These are phyloP conservation scores for Leishmania braziliensis DNA, from an alignment of 208 protist genomes.

Conservation along the genomic window DNA sequence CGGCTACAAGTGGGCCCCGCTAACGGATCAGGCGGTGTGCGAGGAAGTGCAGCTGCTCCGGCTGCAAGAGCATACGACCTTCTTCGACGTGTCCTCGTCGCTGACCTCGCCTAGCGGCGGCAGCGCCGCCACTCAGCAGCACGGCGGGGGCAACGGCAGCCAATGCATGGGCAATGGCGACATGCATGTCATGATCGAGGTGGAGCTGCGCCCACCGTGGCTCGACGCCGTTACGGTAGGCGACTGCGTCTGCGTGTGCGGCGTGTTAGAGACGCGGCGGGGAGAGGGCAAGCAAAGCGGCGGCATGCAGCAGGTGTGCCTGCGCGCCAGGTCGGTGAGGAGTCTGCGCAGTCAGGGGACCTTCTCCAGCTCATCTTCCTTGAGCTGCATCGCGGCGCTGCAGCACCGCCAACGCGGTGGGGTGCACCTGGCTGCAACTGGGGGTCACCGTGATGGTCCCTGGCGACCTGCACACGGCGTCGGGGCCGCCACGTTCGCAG, in stretches of 20 bases:
- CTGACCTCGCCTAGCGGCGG: not conserved
- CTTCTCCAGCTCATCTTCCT: not conserved
- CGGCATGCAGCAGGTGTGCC: constrained; percentile 42
- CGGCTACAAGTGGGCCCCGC: constrained; percentile 72
- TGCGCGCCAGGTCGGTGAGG: constrained; percentile 33
- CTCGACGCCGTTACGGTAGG: constrained; percentile 76
- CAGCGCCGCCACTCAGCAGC: constrained; percentile 5
- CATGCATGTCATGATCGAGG: constrained; percentile 75
- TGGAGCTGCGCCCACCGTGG: constrained; percentile 71
- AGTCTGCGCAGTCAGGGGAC: constrained; percentile 20
- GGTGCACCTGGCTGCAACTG: constrained; percentile 4
- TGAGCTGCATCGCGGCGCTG: constrained; percentile 6
- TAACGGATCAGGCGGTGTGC: constrained; percentile 58
- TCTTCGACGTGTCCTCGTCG: constrained; percentile 35
- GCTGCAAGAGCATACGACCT: constrained; percentile 75
- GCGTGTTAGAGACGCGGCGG: constrained; percentile 63
- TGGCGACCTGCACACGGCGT: constrained; percentile 7
- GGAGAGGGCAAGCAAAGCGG: constrained; percentile 42
- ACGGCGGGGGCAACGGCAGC: not conserved
- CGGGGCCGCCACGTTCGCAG: not conserved
- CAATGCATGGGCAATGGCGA: constrained; percentile 35
- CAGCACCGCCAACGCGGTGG: constrained; percentile 19
- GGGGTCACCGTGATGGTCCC: constrained; percentile 14
- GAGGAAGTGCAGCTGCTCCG: constrained; percentile 87
- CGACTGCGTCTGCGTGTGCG: constrained; percentile 70